Percentiles rank a stretch among this genome's conserved stretches.
phyloP scores from a whole-genome alignment of 352 stramenopile genomes.

The Pythium scleroteichum region DNA sequence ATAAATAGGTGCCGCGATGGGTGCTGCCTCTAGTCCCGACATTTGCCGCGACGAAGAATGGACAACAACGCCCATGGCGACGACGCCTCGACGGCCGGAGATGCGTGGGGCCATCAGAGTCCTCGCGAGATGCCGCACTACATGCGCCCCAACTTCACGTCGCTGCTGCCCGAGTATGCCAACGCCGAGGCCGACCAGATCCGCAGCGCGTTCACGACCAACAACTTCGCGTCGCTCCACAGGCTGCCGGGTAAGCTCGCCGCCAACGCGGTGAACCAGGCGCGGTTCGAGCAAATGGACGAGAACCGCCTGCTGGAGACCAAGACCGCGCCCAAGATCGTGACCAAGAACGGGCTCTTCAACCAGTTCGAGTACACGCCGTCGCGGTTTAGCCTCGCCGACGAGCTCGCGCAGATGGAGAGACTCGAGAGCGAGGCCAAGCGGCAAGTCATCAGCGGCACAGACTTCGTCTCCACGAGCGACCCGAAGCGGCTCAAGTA shows the following conservation, averaged over 20 bases:
- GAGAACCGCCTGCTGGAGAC: conserved; percentile 57
- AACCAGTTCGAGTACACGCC: conserved; percentile 78
- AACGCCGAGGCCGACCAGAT: conserved; percentile 80
- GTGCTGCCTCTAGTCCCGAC: neutral
- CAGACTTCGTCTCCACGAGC: conserved; percentile 62
- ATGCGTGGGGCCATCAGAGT: conserved; percentile 6
- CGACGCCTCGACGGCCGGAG: neutral
- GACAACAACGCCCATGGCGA: conserved; percentile 19
- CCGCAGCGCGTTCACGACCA: conserved; percentile 64
- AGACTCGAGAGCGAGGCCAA: conserved; percentile 67
- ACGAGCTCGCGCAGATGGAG: conserved; percentile 69
- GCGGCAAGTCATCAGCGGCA: conserved; percentile 65
- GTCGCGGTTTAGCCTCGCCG: conserved; percentile 62
- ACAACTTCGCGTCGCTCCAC: conserved; percentile 69
- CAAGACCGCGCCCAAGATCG: conserved; percentile 41
- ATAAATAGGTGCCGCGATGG: neutral
- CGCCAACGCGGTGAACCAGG: conserved; percentile 63
- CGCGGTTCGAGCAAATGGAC: conserved; percentile 77
- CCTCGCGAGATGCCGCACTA: conserved; percentile 50
- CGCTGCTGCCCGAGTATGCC: conserved; percentile 76
- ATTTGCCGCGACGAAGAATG: neutral
- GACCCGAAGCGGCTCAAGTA: conserved; percentile 61
- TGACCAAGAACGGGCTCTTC: conserved; percentile 72
- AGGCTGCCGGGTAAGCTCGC: conserved; percentile 56
- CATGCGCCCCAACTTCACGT: conserved; percentile 84